These are phyloP conservation scores for Glycyrrhiza uralensis DNA, from an alignment of 306 rosid genomes.

Conservation along the genomic window DNA sequence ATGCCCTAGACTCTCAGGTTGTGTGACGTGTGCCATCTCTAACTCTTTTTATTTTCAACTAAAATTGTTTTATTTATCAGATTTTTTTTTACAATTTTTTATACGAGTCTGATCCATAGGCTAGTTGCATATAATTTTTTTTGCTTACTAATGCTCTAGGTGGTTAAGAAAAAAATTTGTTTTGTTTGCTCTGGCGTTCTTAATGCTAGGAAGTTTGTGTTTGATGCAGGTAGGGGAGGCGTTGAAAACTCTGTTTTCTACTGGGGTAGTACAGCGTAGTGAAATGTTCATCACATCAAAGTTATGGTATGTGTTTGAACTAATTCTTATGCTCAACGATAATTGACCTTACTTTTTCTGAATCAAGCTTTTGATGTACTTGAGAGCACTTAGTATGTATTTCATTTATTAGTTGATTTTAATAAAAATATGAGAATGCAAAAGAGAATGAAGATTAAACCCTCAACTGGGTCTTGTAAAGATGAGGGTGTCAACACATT, in stretches of 20 bases:
- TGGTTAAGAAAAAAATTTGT: background rate
- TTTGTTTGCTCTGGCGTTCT: background rate
- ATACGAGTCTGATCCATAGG: too few relatives aligned
- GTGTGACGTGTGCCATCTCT: too few relatives aligned
- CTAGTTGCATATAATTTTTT: background rate
- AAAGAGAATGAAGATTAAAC: background rate
- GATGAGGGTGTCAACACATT: background rate
- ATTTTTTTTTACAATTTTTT: too few relatives aligned
- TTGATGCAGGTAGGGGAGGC: slow-evolving; percentile 59
- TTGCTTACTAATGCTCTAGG: background rate
- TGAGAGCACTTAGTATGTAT: background rate
- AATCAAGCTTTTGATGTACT: background rate
- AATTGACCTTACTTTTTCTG: background rate
- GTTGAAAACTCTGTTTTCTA: slow-evolving; percentile 55
- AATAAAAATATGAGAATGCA: background rate
- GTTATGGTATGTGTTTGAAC: slow-evolving; percentile 49
- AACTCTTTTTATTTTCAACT: too few relatives aligned
- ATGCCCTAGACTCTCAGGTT: too few relatives aligned
- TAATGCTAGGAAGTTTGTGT: background rate
- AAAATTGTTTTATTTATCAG: too few relatives aligned
- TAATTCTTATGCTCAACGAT: background rate
- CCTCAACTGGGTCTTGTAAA: background rate
- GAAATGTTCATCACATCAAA: slow-evolving; percentile 69
- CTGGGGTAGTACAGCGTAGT: slow-evolving; percentile 50
- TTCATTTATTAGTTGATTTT: slow-evolving; percentile 6